Base-by-base conservation (phyloP, 495 filamentous ascomycete genomes). In the Cryomyces minteri region DNA sequence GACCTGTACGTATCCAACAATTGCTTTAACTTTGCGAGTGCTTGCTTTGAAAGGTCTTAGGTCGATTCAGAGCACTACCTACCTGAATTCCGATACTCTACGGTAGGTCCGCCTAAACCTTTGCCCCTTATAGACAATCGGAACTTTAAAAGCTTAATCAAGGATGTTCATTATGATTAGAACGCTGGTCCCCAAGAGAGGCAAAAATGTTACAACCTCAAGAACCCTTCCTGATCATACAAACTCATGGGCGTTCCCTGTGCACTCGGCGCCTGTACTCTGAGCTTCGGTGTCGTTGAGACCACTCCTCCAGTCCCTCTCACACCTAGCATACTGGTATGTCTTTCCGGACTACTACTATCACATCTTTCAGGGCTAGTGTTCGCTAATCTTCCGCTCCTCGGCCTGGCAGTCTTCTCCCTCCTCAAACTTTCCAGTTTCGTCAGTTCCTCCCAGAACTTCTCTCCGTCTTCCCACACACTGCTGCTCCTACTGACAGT, bases 151-250 rank as follows among this genome's bases (percentile, higher is more conserved):
- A 25, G 18, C 18, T 2, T 1, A 25, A 25, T 25, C 18, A 25
- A 25, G 18, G 2, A 25, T 25, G 18, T 2, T 25, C 18, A 25
- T 25, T 25, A 25, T 25, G 18, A 25, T 25, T 1, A 25, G 18
- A 25, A 25, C n/a, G 18, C 18, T 25, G 18, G 18, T 25, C 18
- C 18, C 18, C 18, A 25, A 25, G 18, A 25, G 18, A 25, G 18
- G 18, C 18, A 25, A 25, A 2, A 25, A 2, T 25, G 18, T 25
- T 66, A 51, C 64, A 61, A 55, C 44, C 54, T 61, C 53, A 69
- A 43, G 46, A 68, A 69, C 9, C 66, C 66, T 30, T 66, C 59
- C 37, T 59, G 42, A 52, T 69, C 65, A 51, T 67, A 69, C 41
- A 62, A 47, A 43, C 53, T 55, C 31, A 34, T 44, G 18, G 25